Base-by-base conservation (phyloP, 345 rosid species). In the Pseudoturritis turrita region DNA sequence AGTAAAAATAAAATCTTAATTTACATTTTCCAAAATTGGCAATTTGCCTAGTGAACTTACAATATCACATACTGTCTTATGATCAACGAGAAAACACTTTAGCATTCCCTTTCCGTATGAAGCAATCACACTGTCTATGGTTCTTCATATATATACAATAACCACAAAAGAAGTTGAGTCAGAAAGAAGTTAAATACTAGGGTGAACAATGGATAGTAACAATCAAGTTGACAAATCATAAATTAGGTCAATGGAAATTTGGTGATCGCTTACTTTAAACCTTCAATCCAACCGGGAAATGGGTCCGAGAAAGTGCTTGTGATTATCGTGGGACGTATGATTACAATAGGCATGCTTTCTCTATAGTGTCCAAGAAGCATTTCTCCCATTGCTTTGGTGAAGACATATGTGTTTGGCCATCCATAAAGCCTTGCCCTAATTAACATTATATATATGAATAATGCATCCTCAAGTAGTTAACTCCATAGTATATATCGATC, bases 261-360 rank as follows among this genome's bases (percentile, higher is more conserved):
- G 15, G 44, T 31, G 65, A 40, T 23, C 39, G 15, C 50, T 25
- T 65, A 84, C 96, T 83, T 87, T 14, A 81, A 15, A 17, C 98
- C 97, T 83, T 92, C 98, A 57, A 78, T 83, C 98, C 98, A 92
- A 10, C 98, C 97, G 0, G 91, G 86, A 73, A 92, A 90, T 9
- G 98, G 96, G 19, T 90, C 90, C 40, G 68, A 84, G 72, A 65
- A 74, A 50, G 98, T 92, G 68, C 97, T 87, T 6, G 87, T 85
- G 45, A 93, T 47, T 28, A 93, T 86, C 3, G 95, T 76, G 2
- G 98, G 97, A 5, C 98, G 87, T 28, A 85, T 64, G 31, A 86
- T 82, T 21, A 85, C 93, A 0, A 83, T 59, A 0, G 96, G 81
- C 21, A 85, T 14, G 21, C 72, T 65, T 53, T 75, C 90, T 77